phyloP scores from a whole-genome alignment of 148 eudicot genomes.

The Beta vulgaris region DNA sequence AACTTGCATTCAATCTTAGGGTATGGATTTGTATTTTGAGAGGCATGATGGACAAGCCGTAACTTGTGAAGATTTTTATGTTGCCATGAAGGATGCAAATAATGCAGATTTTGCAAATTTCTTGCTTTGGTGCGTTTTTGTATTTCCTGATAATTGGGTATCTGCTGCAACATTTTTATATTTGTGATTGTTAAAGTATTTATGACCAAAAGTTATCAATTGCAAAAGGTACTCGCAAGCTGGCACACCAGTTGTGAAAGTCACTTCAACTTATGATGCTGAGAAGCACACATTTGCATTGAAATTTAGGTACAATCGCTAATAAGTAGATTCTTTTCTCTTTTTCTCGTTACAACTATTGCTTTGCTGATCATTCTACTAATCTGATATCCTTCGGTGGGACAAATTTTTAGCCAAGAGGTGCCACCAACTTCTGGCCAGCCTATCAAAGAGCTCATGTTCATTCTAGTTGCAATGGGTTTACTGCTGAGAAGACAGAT shows the following conservation, averaged over 20 bases:
- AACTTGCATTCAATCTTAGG: conserved; percentile 41
- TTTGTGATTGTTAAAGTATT: conserved; percentile 15
- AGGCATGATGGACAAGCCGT: conserved; percentile 99
- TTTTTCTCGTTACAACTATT: neutral
- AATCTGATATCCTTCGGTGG: conserved; percentile 7
- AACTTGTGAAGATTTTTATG: conserved; percentile 93
- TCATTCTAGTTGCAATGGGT: conserved; percentile 83
- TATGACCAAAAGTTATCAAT: conserved; percentile 2
- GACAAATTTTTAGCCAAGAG: conserved; percentile 64
- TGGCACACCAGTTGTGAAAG: conserved; percentile 86
- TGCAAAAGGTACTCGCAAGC: conserved; percentile 92
- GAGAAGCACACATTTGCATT: conserved; percentile 64
- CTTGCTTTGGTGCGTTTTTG: conserved; percentile 61
- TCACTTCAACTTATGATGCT: conserved; percentile 69
- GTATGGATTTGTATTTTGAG: conserved; percentile 93
- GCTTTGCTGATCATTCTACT: neutral
- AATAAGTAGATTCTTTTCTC: neutral
- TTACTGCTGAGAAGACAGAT: too few relatives aligned
- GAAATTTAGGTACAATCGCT: conserved; percentile 62
- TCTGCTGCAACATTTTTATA: neutral
- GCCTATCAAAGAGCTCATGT: conserved; percentile 87
- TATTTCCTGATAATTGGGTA: neutral
- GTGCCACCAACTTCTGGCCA: conserved; percentile 95
- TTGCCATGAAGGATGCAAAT: conserved; percentile 97
- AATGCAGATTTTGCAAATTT: conserved; percentile 90